Conservation (phyloP, 192 early-diverging fungal genomes). For the Kickxella alabastrina region DNA sequence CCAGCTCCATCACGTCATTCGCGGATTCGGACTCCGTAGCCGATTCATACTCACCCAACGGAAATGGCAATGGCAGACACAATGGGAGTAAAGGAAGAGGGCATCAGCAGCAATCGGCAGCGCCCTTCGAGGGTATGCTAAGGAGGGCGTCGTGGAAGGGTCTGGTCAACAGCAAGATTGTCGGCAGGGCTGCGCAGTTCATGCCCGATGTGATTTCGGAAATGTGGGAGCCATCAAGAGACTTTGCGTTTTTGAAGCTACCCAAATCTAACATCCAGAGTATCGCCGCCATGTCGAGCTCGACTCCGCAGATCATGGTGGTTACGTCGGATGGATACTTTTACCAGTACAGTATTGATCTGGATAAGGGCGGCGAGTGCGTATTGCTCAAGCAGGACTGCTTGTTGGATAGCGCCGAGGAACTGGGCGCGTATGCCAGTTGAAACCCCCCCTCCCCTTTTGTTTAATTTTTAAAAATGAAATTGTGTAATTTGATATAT, state of each 20-base stretch:
- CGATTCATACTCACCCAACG: constrained; percentile 12
- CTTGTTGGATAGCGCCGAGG: constrained; percentile 48
- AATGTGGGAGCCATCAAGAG: constrained; percentile 91
- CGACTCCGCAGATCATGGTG: constrained; percentile 80
- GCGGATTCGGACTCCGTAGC: constrained; percentile 14
- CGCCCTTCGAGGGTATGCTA: constrained; percentile 59
- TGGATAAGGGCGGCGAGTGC: constrained; percentile 87
- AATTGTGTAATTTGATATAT: background rate
- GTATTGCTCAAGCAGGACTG: constrained; percentile 76
- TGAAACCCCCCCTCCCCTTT: no score
- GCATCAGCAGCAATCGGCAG: no score
- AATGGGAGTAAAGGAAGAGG: constrained; percentile 13
- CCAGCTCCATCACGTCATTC: constrained; percentile 27
- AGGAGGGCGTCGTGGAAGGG: constrained; percentile 55
- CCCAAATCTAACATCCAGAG: constrained; percentile 73
- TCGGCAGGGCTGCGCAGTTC: constrained; percentile 78
- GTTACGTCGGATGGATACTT: constrained; percentile 87
- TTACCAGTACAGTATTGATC: constrained; percentile 85
- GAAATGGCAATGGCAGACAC: constrained; percentile 4
- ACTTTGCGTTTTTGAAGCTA: constrained; percentile 91
- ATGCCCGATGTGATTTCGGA: constrained; percentile 85
- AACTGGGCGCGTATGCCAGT: constrained; percentile 49
- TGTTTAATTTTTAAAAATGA: background rate
- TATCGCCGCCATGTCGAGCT: constrained; percentile 70
- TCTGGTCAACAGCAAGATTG: constrained; percentile 57